phyloP scores from a whole-genome alignment of 768 basidiomycete species.

The Boletus rubescentipes region DNA sequence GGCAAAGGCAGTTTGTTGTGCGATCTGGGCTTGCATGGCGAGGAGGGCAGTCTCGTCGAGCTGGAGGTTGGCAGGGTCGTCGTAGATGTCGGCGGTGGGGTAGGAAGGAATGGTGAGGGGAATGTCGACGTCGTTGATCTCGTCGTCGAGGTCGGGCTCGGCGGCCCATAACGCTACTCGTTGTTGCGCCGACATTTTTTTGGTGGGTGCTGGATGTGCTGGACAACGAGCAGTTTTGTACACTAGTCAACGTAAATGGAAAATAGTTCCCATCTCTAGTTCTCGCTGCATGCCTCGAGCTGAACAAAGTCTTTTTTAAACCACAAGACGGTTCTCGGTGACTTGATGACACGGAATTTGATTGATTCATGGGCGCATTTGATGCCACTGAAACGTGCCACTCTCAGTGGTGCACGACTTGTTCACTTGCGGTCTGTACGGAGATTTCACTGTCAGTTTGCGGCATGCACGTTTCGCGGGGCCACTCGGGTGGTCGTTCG shows the following conservation, averaged over 20 bases:
- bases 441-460: no score
- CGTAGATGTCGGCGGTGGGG: slow-evolving; percentile 28
- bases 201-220: no score
- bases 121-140: slow-evolving; percentile 66
- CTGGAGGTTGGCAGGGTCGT: slow-evolving; percentile 44
- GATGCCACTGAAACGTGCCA: not conserved
- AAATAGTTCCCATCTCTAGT: slow-evolving; percentile 16
- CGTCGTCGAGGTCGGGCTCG: slow-evolving; percentile 79
- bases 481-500: no score
- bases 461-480: no score
- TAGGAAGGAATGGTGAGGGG: slow-evolving; percentile 31
- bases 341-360: not conserved
- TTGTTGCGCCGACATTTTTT: slow-evolving; percentile 54
- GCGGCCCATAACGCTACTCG: slow-evolving; percentile 73
- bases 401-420: not conserved
- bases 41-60: slow-evolving; percentile 69
- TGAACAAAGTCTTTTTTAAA: no score
- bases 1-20: slow-evolving; percentile 77
- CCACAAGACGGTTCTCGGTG: no score
- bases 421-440: not conserved
- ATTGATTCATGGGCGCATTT: not conserved
- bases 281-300: no score
- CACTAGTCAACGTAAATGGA: slow-evolving; percentile 2
- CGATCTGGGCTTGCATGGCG: slow-evolving; percentile 81
- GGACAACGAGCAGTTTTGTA: no score